Evolutionary conservation across 352 stramenopile species (phyloP).

Genomic region (Aphanomyces cochlioides): DNA sequence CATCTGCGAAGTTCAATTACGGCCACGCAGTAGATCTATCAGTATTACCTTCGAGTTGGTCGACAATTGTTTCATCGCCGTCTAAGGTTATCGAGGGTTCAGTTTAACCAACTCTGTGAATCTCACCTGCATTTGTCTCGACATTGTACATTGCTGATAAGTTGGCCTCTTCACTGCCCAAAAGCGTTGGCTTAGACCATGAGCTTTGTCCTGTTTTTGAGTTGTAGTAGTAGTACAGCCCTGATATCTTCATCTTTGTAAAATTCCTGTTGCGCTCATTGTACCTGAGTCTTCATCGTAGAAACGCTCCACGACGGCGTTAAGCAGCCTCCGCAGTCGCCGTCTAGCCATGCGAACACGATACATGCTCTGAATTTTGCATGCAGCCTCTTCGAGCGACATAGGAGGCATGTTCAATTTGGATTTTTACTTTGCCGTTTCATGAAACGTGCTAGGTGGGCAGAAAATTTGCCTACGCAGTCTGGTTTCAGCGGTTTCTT

Average conservation of each 20-base stretch:
- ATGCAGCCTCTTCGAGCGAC: neutral
- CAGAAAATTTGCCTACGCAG: no score
- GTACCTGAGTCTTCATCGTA: conserved; percentile 57
- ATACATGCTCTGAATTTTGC: neutral
- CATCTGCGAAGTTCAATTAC: no score
- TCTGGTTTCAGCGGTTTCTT: neutral
- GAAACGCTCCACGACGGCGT: conserved; percentile 62
- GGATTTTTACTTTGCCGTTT: no score
- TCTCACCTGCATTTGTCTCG: neutral
- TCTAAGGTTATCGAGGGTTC: no score
- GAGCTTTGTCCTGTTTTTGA: conserved; percentile 61
- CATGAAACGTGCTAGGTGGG: no score
- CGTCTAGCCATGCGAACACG: conserved; percentile 45
- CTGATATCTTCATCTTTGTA: neutral
- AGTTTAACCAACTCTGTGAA: no score
- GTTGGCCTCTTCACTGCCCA: conserved; percentile 42
- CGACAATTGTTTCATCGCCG: neutral
- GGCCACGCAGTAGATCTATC: no score
- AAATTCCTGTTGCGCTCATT: neutral
- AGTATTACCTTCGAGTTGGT: neutral
- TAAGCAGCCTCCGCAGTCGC: conserved; percentile 45
- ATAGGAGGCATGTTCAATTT: neutral
- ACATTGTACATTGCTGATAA: neutral
- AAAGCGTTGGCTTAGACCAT: conserved; percentile 64
- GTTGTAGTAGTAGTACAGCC: conserved; percentile 70